Percentiles rank a stretch among this genome's conserved stretches.
Evolutionary conservation across 2,329 filamentous ascomycete genomes (phyloP).

Genomic region (Paracorniculantispora psalliotae): DNA sequence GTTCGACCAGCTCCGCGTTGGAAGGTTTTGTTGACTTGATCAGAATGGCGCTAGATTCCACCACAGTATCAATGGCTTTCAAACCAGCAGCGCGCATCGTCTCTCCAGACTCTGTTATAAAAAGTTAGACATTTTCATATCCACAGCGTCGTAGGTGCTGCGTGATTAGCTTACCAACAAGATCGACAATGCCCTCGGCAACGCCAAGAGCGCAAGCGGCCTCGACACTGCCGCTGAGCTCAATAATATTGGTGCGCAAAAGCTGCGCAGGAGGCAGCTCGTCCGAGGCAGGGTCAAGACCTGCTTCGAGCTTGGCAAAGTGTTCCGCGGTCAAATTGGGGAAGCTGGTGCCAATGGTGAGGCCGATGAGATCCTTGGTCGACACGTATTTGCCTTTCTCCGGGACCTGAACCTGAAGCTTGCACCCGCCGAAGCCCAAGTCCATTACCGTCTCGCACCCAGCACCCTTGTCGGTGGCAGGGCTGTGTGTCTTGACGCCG

Average conservation of each 20-base stretch:
- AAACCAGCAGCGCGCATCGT: constrained; percentile 96
- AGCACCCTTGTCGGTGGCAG: constrained; percentile 41
- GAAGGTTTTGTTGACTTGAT: constrained; percentile 85
- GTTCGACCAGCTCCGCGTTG: constrained; percentile 72
- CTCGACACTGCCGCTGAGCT: constrained; percentile 93
- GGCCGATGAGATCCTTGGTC: constrained; percentile 77
- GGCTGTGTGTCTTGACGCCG: constrained; percentile 43
- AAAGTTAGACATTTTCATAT: neutral
- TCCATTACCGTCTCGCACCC: constrained; percentile 85
- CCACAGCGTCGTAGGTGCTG: neutral
- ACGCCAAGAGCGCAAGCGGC: constrained; percentile 93
- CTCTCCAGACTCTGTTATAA: constrained; percentile 76
- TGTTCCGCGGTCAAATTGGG: constrained; percentile 77
- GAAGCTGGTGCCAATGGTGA: constrained; percentile 94
- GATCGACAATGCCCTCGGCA: constrained; percentile 93
- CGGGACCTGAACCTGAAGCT: constrained; percentile 94
- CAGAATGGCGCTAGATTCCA: constrained; percentile 80
- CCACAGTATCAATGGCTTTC: constrained; percentile 88
- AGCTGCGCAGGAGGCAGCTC: constrained; percentile 38
- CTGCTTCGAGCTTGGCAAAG: constrained; percentile 71
- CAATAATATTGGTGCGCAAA: constrained; percentile 82
- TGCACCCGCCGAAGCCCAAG: constrained; percentile 84
- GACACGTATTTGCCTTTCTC: constrained; percentile 69
- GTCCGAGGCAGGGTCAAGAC: constrained; percentile 37
- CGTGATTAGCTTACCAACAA: constrained; percentile 66